These are phyloP conservation scores for Blastobotrys illinoisensis DNA, from an alignment of 1,139 yeast species.

Conservation along the genomic window DNA sequence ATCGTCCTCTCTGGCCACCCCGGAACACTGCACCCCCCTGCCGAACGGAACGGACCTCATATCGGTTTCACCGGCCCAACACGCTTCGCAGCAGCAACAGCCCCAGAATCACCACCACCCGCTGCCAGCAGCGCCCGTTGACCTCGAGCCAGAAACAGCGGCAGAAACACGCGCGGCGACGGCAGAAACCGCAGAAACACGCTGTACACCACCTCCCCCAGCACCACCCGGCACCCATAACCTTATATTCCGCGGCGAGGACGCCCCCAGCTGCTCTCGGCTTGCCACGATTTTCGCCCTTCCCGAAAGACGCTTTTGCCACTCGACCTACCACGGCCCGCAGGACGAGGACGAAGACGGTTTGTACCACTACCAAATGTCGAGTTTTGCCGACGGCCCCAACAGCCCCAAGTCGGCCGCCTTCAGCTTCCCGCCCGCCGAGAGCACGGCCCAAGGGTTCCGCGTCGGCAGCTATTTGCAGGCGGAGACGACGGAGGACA, in stretches of 20 bases:
- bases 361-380: neutral
- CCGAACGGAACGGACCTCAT: neutral
- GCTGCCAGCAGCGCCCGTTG: neutral
- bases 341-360: neutral
- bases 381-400: neutral
- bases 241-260: neutral
- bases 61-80: neutral
- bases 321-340: neutral
- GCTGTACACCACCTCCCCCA: neutral
- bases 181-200: neutral
- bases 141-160: neutral
- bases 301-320: neutral
- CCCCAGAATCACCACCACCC: neutral
- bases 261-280: neutral
- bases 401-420: neutral
- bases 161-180: neutral
- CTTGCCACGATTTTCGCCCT: neutral
- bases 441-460: neutral
- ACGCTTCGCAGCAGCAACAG: neutral
- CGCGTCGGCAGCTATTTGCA: constrained; percentile 17
- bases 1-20: neutral
- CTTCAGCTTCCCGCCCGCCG: neutral
- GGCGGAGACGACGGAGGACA: constrained; percentile 37
- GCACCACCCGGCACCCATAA: neutral
- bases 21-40: neutral